Evolutionary conservation across 2,329 filamentous ascomycete genomes (phyloP).

Genomic region (Alternaria ethzedia): DNA sequence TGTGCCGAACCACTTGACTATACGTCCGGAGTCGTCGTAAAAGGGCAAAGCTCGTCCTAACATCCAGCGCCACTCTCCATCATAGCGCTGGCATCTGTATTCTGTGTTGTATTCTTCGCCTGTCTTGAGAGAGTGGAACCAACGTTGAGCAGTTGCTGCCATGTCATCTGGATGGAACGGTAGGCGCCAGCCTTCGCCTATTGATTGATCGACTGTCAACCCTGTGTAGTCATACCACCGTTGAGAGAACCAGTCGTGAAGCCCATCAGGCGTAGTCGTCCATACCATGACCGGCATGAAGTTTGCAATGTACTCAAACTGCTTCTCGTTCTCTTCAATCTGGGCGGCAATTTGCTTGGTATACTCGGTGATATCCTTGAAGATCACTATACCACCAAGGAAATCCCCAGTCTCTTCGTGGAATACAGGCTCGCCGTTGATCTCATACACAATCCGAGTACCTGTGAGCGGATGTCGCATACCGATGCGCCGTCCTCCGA

Average conservation of each 20-base stretch:
- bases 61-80: slow-evolving; percentile 81
- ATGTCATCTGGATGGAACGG: slow-evolving; percentile 76
- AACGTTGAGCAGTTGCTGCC: slow-evolving; percentile 60
- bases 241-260: slow-evolving; percentile 75
- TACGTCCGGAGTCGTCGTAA: slow-evolving; percentile 68
- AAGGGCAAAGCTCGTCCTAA: slow-evolving; percentile 74
- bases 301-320: slow-evolving; percentile 78
- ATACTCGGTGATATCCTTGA: slow-evolving; percentile 75
- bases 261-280: slow-evolving; percentile 71
- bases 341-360: slow-evolving; percentile 73
- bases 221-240: slow-evolving; percentile 83
- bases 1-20: slow-evolving; percentile 82
- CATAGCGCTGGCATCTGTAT: slow-evolving; percentile 70
- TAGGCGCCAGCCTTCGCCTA: slow-evolving; percentile 67
- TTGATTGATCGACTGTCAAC: slow-evolving; percentile 65
- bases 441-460: slow-evolving; percentile 66
- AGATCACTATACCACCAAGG: slow-evolving; percentile 73
- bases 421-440: slow-evolving; percentile 69
- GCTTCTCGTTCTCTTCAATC: slow-evolving; percentile 72
- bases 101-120: slow-evolving; percentile 72
- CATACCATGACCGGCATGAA: slow-evolving; percentile 67
- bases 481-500: slow-evolving; percentile 65
- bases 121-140: slow-evolving; percentile 68
- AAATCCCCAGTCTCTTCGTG: slow-evolving; percentile 74
- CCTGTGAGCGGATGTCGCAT: slow-evolving; percentile 63